A percentile compares a stretch with the other conserved stretches of the same genome.
These are phyloP conservation scores for Zancudomyces culisetae DNA, from an alignment of 371 early-diverging fungal species.

Conservation along the genomic window DNA sequence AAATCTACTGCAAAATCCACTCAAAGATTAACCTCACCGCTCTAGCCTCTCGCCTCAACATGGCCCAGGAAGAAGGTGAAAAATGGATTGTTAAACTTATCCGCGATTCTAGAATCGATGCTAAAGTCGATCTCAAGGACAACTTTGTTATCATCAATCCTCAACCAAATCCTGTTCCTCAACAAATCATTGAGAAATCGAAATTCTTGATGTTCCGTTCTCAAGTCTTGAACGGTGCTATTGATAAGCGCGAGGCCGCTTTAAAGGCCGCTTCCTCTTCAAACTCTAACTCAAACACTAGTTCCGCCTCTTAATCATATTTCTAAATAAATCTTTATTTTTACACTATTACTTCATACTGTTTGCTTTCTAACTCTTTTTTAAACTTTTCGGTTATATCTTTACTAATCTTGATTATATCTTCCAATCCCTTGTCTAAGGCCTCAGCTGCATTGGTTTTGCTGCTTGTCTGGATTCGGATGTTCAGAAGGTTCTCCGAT, in stretches of 20 bases:
- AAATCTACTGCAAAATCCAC: slow-evolving; percentile 88
- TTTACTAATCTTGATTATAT: slow-evolving; percentile 45
- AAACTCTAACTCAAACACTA: not conserved
- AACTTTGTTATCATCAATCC: slow-evolving; percentile 86
- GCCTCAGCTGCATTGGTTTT: slow-evolving; percentile 64
- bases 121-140: slow-evolving; percentile 85
- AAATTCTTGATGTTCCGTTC: slow-evolving; percentile 74
- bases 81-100: slow-evolving; percentile 94
- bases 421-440: slow-evolving; percentile 64
- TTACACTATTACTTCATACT: not conserved
- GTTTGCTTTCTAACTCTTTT: slow-evolving; percentile 5
- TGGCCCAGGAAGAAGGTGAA: slow-evolving; percentile 77
- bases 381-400: slow-evolving; percentile 7
- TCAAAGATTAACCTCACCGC: slow-evolving; percentile 74
- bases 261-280: slow-evolving; percentile 10
- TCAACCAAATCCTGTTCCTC: slow-evolving; percentile 63
- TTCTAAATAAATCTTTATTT: not conserved
- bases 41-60: slow-evolving; percentile 61
- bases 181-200: slow-evolving; percentile 85
- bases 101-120: slow-evolving; percentile 82
- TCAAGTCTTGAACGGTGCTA: slow-evolving; percentile 66
- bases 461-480: slow-evolving; percentile 84
- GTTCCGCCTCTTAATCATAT: not conserved
- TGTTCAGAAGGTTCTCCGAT: slow-evolving; percentile 78
- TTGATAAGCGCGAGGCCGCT: slow-evolving; percentile 59